phyloP scores from a whole-genome alignment of 257 asterid species.

The Buddleja alternifolia region DNA sequence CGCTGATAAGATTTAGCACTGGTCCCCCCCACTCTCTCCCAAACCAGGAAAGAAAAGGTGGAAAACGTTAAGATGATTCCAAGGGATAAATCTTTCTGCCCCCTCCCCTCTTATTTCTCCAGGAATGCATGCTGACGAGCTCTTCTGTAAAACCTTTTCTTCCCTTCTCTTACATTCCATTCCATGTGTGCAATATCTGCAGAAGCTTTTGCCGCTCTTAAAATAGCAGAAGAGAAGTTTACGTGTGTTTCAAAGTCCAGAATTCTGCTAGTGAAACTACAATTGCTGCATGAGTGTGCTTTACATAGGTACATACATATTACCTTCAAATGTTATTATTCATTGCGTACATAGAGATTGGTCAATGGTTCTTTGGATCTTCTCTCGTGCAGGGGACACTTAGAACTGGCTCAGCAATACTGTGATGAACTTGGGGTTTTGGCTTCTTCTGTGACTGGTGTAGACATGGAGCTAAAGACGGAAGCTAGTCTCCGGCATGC shows the following conservation, averaged over 20 bases:
- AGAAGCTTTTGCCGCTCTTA: conserved; percentile 91
- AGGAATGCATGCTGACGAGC: conserved; percentile 18
- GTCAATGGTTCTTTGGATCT: conserved; percentile 30
- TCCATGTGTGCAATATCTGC: conserved; percentile 29
- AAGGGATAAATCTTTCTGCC: neutral
- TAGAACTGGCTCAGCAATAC: conserved; percentile 80
- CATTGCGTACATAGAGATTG: conserved; percentile 22
- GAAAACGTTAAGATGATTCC: conserved; percentile 4
- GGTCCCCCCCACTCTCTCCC: neutral
- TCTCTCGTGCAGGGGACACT: conserved; percentile 63
- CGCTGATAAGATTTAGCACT: neutral
- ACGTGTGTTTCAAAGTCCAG: conserved; percentile 75
- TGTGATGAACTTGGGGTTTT: conserved; percentile 85
- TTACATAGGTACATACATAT: conserved; percentile 61
- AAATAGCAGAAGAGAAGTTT: conserved; percentile 81
- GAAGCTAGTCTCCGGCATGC: conserved; percentile 93
- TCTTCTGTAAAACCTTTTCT: conserved; percentile 6
- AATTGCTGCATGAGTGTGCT: conserved; percentile 88
- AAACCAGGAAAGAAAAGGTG: conserved; percentile 6
- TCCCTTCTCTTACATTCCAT: conserved; percentile 21
- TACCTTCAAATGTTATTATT: conserved; percentile 12
- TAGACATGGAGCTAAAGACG: conserved; percentile 90
- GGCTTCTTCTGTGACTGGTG: conserved; percentile 88
- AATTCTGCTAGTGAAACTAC: conserved; percentile 74
- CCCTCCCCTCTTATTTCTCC: conserved; percentile 9